phyloP scores from a whole-genome alignment of 2,329 filamentous ascomycete species.

The Colletotrichum sp. region DNA sequence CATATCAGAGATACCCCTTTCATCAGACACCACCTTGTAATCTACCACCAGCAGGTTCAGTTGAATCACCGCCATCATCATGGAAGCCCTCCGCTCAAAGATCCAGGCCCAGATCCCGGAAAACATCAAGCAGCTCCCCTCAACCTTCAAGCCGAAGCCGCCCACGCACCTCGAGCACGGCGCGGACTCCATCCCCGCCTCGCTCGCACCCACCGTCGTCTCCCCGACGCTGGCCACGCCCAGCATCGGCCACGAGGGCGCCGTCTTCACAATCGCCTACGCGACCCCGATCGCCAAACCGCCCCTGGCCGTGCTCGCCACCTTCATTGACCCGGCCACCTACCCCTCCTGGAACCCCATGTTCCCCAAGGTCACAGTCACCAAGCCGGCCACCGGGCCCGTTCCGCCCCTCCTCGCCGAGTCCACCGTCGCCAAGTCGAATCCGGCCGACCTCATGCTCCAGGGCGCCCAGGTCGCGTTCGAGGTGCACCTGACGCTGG shows the following conservation, averaged over 20 bases:
- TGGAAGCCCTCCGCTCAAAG: constrained; percentile 9
- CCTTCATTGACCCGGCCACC: constrained; percentile 31
- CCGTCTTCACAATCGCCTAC: constrained; percentile 28
- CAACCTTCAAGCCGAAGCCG: constrained; percentile 14
- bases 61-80: not conserved
- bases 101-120: constrained; percentile 15
- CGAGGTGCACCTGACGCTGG: constrained; percentile 34
- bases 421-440: constrained; percentile 5
- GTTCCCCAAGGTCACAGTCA: constrained; percentile 29
- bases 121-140: constrained; percentile 13
- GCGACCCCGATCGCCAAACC: constrained; percentile 36
- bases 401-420: constrained; percentile 22
- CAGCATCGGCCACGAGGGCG: constrained; percentile 1
- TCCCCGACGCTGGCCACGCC: constrained; percentile 8
- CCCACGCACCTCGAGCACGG: constrained; percentile 12
- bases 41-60: not conserved
- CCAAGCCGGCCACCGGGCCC: constrained; percentile 19
- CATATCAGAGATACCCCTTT: not conserved
- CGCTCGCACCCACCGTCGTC: constrained; percentile 12
- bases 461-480: constrained; percentile 35
- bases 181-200: constrained; percentile 12
- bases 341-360: constrained; percentile 42
- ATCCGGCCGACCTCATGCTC: constrained; percentile 26
- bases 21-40: not conserved
- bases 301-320: constrained; percentile 31